Evolutionary conservation across 345 rosid genomes (phyloP), one percentile per base, ranked within the genome.

Genomic region (Citrus medica): DNA sequence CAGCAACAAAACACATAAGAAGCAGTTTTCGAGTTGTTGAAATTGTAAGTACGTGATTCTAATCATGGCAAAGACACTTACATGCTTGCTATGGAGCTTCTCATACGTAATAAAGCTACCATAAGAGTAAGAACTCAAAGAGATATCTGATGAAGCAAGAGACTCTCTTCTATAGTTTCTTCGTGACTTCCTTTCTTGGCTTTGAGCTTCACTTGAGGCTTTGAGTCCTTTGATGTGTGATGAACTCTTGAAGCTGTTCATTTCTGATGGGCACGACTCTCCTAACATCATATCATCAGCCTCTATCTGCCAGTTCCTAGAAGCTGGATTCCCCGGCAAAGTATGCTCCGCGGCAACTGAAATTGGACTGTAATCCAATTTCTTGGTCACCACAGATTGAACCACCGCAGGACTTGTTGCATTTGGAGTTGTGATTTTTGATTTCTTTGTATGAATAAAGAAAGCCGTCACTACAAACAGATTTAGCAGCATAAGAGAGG

Each of bases 51-150:
- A 37, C 16, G 14, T 24, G 35, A 6, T 67, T 56, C 5, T 3
- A 48, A 65, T 58, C 19, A 27, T 17, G 59, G 71, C 56, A 37
- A 40, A 32, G 60, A 58, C 60, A 79, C 96, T 87, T 73, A 94
- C 98, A 48, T 70, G 85, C 83, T 93, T 90, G 86, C n/a, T 78
- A 9, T 89, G 83, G 46, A 93, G 75, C 77, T 86, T 93, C 85
- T 95, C 94, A 28, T 88, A 95, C 1, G 92, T 84, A 67, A 97
- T 95, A 86, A 92, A 93, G 77, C 98, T 92, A 56, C 98, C 97
- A 5, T 89, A 90, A 16, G 98, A 94, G 27, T 76, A 71, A 28
- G 95, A 87, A 9, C 81, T 89, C 60, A 63, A 48, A 0, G 95
- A 95, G 85, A 79, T 74, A 67, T 90, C 98, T 60, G 93, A 90